Evolutionary conservation across 2,329 filamentous ascomycete species (phyloP).

Genomic region (Aspergillus fijiensis): DNA sequence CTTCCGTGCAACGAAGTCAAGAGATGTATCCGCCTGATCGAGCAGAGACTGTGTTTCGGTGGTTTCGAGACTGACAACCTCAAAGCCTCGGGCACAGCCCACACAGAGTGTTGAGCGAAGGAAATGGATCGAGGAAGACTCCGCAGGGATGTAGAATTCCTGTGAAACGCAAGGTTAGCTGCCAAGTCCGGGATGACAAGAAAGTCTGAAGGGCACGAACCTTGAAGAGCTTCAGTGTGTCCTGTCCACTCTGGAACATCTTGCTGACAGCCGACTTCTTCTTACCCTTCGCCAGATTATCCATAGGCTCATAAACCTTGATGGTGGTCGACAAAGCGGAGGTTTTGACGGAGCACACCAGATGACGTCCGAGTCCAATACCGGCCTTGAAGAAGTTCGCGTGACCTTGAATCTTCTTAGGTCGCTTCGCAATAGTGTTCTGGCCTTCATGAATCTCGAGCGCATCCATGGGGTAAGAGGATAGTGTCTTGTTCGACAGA

Average conservation of each 20-base stretch:
- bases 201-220: slow-evolving; percentile 32
- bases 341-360: slow-evolving; percentile 96
- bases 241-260: slow-evolving; percentile 91
- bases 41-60: slow-evolving; percentile 97
- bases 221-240: slow-evolving; percentile 94
- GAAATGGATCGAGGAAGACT: slow-evolving; percentile 98
- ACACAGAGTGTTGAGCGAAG: slow-evolving; percentile 95
- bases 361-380: slow-evolving; percentile 87
- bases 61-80: slow-evolving; percentile 93
- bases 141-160: slow-evolving; percentile 98
- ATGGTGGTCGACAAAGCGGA: slow-evolving; percentile 91
- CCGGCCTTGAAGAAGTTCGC: slow-evolving; percentile 99
- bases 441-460: slow-evolving; percentile 76
- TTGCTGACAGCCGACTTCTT: slow-evolving; percentile 94
- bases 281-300: slow-evolving; percentile 87
- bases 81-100: slow-evolving; percentile 91
- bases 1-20: slow-evolving; percentile 93
- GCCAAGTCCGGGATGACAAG: not conserved
- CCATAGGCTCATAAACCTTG: slow-evolving; percentile 98
- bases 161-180: slow-evolving; percentile 29
- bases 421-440: slow-evolving; percentile 74
- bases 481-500: slow-evolving; percentile 86
- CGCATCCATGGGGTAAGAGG: slow-evolving; percentile 83
- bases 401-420: slow-evolving; percentile 94
- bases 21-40: slow-evolving; percentile 94